Base-by-base conservation (phyloP, 768 basidiomycete genomes). In the Pulveroboletus sp. region DNA sequence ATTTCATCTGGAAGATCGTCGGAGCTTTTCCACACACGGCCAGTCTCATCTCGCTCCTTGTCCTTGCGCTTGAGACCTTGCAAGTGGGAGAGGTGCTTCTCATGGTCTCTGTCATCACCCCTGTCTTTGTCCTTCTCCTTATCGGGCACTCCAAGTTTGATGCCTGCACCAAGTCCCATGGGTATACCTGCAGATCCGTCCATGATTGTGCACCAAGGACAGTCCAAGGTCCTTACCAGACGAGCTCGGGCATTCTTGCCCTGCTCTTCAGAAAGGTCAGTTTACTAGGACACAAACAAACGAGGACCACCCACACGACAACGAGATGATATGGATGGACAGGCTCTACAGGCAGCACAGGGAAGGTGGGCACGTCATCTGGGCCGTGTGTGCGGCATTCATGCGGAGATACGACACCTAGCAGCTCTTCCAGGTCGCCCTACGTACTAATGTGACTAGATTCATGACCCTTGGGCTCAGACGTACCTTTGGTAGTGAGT, bases 181-280 rank as follows among this genome's bases (percentile, higher is more conserved):
- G 88, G 88, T 39, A 89, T 82, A 18, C 87, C 86, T 86, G 48
- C 24, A 10, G 38, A 18, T 28, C 31, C 31, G 27, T 50, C n/a
- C 43, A 43, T 57, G 45, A 33, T 33, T n/a, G 36, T 43, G 21
- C 8, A 8, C 37, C 27, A 33, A n/a, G 30, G 28, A 45, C 6
- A n/a, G n/a, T 6, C 17, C 21, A 7, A 18, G 14, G 35, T 43
- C 36, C 53, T 17, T 39, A 83, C 86, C 86, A n/a, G 82, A 84
- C 30, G 78, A 70, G n/a, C 83, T 86, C 6, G 88, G 88, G 60
- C 88, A 91, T 73, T 90, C 88, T 63, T 91, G 88, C 26, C 87
- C 87, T 10, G 76, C 77, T 41, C 77, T 78, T 71, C 33, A 50
- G 72, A 73, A 55, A 32, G 45, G 43, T 63, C 30, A 56, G 56